Base-by-base conservation (phyloP, 2,329 filamentous ascomycete genomes). In the Ophiobolus disseminans region DNA sequence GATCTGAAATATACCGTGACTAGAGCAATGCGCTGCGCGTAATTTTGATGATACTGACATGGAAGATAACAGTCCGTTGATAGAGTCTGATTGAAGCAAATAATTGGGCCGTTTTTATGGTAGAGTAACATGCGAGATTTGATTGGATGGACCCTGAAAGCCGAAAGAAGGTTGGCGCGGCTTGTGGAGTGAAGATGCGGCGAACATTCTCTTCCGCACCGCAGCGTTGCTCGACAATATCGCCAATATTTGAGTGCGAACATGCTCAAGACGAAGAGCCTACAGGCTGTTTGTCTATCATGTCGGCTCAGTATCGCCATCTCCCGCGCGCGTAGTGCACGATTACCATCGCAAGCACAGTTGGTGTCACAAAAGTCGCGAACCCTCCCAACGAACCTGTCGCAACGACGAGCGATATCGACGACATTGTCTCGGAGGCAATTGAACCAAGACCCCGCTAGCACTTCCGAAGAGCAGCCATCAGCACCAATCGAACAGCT, bases 281-380 rank as follows among this genome's bases (percentile, higher is more conserved):
- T 69, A 7, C 63, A 65, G 38, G 66, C 63, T 1, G 49, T 69
- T 20, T 73, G 68, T 50, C 47, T 62, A 48, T 64, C 66, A 54
- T 73, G 70, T 55, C 65, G 70, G 36, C 62, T 69, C 40, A 67
- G 53, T 21, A 36, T 68, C 10, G 57, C 66, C 13, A 57, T 65
- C 21, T 56, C 64, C 13, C 56, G 54, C 30, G 62, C 60, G 30
- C 66, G 66, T 55, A 65, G 53, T 39, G 57, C 60, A 45, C 57
- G 62, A 50, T 35, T 63, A 40, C 58, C 58, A 13, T 37, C 40
- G n/a, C 54, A 53, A 10, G 40, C 39, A 14, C 57, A 57, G 43
- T 35, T 42, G 35, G 50, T 25, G 26, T 35, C 54, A 23, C 50
- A 51, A 16, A 51, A 49, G 25, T 16, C 54, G 32, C 63, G 46